Base-by-base conservation (phyloP, 2,329 filamentous ascomycete genomes). In the Niveomyces coronatus region DNA sequence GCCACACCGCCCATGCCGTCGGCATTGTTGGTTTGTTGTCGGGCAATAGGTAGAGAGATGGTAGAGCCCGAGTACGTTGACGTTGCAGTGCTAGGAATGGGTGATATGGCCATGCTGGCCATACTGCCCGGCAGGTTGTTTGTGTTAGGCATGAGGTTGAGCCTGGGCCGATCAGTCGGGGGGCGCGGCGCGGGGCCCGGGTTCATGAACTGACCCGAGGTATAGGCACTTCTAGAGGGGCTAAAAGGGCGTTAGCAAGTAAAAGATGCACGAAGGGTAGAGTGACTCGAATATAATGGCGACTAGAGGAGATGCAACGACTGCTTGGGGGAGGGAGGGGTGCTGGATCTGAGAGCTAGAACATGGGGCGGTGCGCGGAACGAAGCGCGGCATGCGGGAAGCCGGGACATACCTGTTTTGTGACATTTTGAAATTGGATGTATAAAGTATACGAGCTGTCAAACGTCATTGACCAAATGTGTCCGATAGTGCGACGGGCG, bases 151-250 rank as follows among this genome's bases (percentile, higher is more conserved):
- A 83, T 86, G 44, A 93, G 71, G 52, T 80, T 79, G 49, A 94
- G 76, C 54, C 85, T 81, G 44, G 87, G 85, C 52, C 85, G 78
- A 54, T 91, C 85, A 43, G 74, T 80, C 15, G 89, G 91, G 44
- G 91, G 89, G 53, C 84, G 82, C 48, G 91, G 91, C 49, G 91
- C 89, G 51, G 91, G 89, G 47, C 91, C 87, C 45, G 91, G 87
- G 62, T 96, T 96, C 84, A 96, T 93, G 67, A 96, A 96, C 60
- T 79, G 75, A 52, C 70, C 74, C 47, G 67, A 65, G 29, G 71
- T 63, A 54, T 78, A 80, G 50, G 71, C 61, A 55, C 30, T 37
- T 27, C n/a, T 13, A 31, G 28, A 22, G 39, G 22, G 20, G 27
- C 13, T n/a, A 20, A 11, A 23, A 31, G 10, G 23, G 18, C 9